Base-by-base conservation (phyloP, 495 filamentous ascomycete species). In the Xylaria palmicola region DNA sequence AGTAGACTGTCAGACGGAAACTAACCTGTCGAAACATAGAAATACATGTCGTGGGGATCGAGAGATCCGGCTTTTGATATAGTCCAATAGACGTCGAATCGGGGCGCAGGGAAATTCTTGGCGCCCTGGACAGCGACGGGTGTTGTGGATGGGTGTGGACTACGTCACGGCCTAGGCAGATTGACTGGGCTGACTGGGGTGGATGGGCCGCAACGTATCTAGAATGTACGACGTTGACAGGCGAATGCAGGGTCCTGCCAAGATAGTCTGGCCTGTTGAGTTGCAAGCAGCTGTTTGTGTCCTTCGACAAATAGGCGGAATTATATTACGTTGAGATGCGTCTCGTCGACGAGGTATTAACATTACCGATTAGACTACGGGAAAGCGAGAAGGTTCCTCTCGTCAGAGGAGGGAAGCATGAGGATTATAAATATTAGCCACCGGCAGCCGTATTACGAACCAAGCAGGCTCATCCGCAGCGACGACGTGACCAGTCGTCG, bases 1-100 rank as follows among this genome's bases (percentile, higher is more conserved):
- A 24, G 9, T 19, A 41, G 20, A 54, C n/a, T n/a, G n/a, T n/a
- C n/a, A n/a, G n/a, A n/a, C n/a, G n/a, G n/a, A 49, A 44, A 51
- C 67, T 64, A 66, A 72, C 66, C 69, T 65, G 69, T 69, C 32
- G 66, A 69, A 59, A 62, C 62, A 55, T 69, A 67, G 45, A 63
- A 65, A 58, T 62, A 71, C 66, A 69, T 71, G 45, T 50, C 13
- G 27, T 6, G 41, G 45, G 47, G 47, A 39, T 15, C 29, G 52
- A 57, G 60, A 32, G 52, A 48, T 45, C n/a, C 27, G 15, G 60
- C 32, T 50, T 40, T 17, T 50, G 51, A 51, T 41, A 56, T 56
- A 57, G 37, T 47, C 30, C 39, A 56, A 44, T 41, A 49, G 17
- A n/a, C 24, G 57, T 32, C 40, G 6, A 39, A 47, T 61, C 39